Evolutionary conservation across 2,329 filamentous ascomycete genomes (phyloP), one percentile per base, ranked within the genome.

Genomic region (Phyllosticta paracitricarpa): DNA sequence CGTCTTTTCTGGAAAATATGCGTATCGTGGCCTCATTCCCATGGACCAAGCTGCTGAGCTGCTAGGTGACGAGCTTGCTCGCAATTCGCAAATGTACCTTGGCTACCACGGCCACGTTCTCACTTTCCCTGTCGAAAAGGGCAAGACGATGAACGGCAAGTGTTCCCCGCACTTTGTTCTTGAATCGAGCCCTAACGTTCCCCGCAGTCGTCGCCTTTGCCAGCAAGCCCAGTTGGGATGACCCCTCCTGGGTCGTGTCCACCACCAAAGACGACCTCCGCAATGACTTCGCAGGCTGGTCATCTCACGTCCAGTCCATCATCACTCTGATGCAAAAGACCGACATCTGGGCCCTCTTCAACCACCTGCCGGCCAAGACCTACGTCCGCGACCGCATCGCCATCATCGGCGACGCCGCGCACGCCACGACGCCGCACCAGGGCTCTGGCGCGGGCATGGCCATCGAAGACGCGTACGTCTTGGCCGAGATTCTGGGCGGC

Each of bases 1-100:
- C 0, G 69, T 73, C 1, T 88, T 84, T 68, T 79, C 79, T 0
- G 75, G 80, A 33, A 84, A 85, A 64, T 83, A 82, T 70, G 85
- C 82, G 35, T 89, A 85, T 70, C 78, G 86, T 6, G 81, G 81
- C 0, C 70, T 89, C 2, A 76, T 87, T 1, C 82, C 84, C 0
- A 87, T 88, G 78, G 73, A 77, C 0, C 69, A 78, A 17, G 84
- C 82, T 0, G 69, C 75, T 0, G 68, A 73, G 10, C 75, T 77
- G 2, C 65, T 87, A 2, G 81, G 82, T 2, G 69, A 77, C 8
- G 72, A 82, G 51, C 72, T 79, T 48, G 78, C 81, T 0, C 66
- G 69, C 25, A 82, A 80, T 14, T 71, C 76, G 17, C 79, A 81
- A 68, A 82, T 85, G 77, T 82, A 82, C 68, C 77, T 82, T 59